These are phyloP conservation scores for Arachis stenosperma DNA, from an alignment of 306 rosid genomes.

Conservation along the genomic window DNA sequence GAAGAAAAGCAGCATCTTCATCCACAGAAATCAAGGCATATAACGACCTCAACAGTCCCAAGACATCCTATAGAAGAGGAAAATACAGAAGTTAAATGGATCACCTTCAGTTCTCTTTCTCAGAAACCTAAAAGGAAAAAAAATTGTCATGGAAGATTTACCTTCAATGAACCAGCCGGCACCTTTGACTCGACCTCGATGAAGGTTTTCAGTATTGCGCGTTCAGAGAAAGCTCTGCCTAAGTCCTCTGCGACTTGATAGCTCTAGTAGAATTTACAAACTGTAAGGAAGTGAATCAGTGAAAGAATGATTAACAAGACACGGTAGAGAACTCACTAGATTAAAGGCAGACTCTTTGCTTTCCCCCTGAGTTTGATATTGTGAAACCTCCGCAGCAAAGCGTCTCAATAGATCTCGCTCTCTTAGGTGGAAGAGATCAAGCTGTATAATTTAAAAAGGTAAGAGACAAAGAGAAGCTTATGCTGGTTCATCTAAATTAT, in stretches of 20 bases:
- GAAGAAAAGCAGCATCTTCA: conserved; percentile 83
- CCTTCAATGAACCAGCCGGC: conserved; percentile 71
- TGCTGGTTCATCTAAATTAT: conserved; percentile 13
- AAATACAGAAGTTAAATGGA: neutral
- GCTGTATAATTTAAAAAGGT: conserved; percentile 50
- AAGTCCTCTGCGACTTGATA: conserved; percentile 86
- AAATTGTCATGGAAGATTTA: conserved; percentile 34
- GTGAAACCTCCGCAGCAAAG: conserved; percentile 74
- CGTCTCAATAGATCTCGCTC: conserved; percentile 79
- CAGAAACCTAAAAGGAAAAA: neutral
- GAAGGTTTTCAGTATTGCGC: conserved; percentile 61
- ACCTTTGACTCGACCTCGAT: conserved; percentile 63
- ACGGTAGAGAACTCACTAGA: conserved; percentile 54
- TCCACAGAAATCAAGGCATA: conserved; percentile 79
- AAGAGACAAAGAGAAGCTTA: conserved; percentile 37
- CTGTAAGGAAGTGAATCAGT: conserved; percentile 18
- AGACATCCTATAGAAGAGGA: conserved; percentile 56
- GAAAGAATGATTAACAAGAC: conserved; percentile 10
- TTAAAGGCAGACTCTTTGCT: conserved; percentile 72
- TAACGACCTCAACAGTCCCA: conserved; percentile 71
- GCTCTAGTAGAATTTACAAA: conserved; percentile 56
- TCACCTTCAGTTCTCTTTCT: conserved; percentile 13
- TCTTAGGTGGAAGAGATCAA: conserved; percentile 77
- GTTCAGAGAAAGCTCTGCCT: conserved; percentile 89
- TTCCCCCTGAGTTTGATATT: conserved; percentile 67